Base-by-base conservation (phyloP, 768 basidiomycete species). In the Suillus spraguei region DNA sequence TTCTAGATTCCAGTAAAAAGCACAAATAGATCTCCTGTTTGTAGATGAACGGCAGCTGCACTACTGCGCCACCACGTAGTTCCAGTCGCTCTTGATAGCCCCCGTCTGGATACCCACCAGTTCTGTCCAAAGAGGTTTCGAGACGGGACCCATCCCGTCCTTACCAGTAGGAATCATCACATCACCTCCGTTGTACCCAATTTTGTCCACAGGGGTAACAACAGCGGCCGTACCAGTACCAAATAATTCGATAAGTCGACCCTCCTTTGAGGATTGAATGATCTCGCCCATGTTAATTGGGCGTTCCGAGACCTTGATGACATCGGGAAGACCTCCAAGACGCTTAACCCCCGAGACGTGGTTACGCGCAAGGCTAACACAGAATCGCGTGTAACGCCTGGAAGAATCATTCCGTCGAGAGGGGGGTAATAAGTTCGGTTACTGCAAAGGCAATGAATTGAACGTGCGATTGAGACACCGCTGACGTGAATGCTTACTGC, bases 261-360 rank as follows among this genome's bases (percentile, higher is more conserved):
- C 83, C 9, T 70, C 59, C 63, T 74, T 63, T 22, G 77, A 72
- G 11, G 79, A 83, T 46, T 72, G 81, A 68, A 87, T 83, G 53
- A 95, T 83, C 72, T 94, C 92, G 47, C 77, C 78, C 90, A 95
- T 94, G 38, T 85, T 88, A 50, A 95, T 85, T 8, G 83, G 78
- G 10, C 91, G 85, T 69, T 95, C 92, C 2, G 83, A 81, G 58
- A 92, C 82, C 59, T 77, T 77, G 50, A 93, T 76, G 36, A 83
- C 81, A 5, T 81, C 76, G 1, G 91, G 79, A 44, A 93, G 78
- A 17, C 82, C 81, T 4, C 79, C 63, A 20, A 92, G 72, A 20
- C 74, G 71, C 63, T 77, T 77, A 47, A 66, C 76, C 2, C 84
- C 83, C 0, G 80, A 74, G 1, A 77, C 80, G 72, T 94, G 92